Evolutionary conservation across 2,329 filamentous ascomycete genomes (phyloP), one percentile per base, ranked within the genome.

Genomic region (Trichoderma arundinaceum): DNA sequence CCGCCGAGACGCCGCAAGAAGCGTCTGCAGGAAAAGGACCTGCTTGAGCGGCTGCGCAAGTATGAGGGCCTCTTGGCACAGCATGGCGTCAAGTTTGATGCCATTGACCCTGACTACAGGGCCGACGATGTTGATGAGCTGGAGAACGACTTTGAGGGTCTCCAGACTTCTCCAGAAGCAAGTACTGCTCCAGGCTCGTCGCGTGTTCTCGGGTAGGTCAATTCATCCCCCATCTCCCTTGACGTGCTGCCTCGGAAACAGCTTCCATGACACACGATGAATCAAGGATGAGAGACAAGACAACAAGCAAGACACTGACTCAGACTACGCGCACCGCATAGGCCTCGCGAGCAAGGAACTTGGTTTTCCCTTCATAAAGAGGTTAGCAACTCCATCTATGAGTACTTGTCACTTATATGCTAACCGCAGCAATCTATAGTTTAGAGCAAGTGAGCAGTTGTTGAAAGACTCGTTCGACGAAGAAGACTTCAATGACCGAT

Each of bases 31-130:
- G 90, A 93, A 76, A 85, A 85, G 72, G 89, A 91, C 65, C 80
- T 93, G 46, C 79, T 92, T 60, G 87, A 90, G 7, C 86, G 88
- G n/a, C 79, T 92, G 22, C 85, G 83, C 62, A 84, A 85, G 57
- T 92, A 92, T 71, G 91, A 93, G 76, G 74, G 78, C 7, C 78
- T 93, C 46, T 80, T 93, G 38, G 81, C 82, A 61, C 83, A 90
- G 74, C 82, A 92, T 71, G 85, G 88, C 58, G 85, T 93, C 71
- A 77, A 82, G n/a, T 91, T 92, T 69, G 87, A 92, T 57, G 83
- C 88, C 15, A 82, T 91, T 19, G 85, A 86, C 49, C 77, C 82
- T n/a, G 80, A 85, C 39, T 58, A 76, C 6, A 71, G 69, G 39
- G 67, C 66, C 9, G 72, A 86, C 68, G 84, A 86, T 65, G 82